Evolutionary conservation across 805 yeast genomes (phyloP).

Genomic region (Saturnispora galanensis): DNA sequence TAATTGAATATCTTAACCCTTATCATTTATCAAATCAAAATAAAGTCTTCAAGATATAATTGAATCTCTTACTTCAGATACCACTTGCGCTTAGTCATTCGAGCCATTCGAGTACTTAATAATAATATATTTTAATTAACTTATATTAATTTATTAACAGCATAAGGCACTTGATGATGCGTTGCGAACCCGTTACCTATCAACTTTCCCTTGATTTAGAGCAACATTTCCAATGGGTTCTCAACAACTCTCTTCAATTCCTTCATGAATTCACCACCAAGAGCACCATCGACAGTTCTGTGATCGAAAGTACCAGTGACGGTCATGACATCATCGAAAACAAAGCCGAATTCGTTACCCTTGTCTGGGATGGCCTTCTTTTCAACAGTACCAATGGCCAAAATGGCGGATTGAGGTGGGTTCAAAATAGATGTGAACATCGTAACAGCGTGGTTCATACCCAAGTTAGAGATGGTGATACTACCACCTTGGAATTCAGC

Average conservation of each 20-base stretch:
- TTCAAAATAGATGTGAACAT: constrained; percentile 93
- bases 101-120: too few species aligned
- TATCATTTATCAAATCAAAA: too few species aligned
- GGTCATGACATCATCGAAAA: constrained; percentile 83
- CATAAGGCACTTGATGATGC: too few species aligned
- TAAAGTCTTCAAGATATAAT: too few species aligned
- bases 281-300: constrained; percentile 93
- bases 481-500: constrained; percentile 99
- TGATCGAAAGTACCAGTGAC: constrained; percentile 98
- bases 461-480: constrained; percentile 95
- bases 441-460: constrained; percentile 93
- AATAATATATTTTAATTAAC: too few species aligned
- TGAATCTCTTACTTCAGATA: too few species aligned
- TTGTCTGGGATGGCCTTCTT: constrained; percentile 90
- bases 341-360: constrained; percentile 82
- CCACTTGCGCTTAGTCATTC: too few species aligned
- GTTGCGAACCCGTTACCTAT: neutral
- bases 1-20: too few species aligned
- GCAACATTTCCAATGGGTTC: constrained; percentile 89
- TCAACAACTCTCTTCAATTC: constrained; percentile 86
- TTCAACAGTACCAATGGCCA: constrained; percentile 90
- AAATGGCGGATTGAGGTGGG: constrained; percentile 93
- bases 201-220: constrained; percentile 33
- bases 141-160: too few species aligned
- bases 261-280: constrained; percentile 94